Conservation (phyloP, 2,329 filamentous ascomycete genomes). For the Akanthomyces uredinophilus region DNA sequence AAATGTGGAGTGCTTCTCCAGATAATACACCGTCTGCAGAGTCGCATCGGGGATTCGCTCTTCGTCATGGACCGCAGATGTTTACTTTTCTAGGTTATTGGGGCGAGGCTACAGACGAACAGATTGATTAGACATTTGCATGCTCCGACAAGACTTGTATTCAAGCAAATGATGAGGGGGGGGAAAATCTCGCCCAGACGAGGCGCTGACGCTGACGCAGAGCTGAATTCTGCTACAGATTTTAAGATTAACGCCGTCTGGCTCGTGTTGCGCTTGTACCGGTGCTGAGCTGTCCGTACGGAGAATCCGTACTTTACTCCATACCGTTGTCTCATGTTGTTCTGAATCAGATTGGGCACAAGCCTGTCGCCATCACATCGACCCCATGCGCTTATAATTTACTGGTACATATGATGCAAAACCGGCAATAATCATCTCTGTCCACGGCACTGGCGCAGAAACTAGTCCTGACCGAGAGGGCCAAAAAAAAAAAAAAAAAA, state of each 20-base stretch:
- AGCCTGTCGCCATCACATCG: background rate
- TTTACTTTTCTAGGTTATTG: too few relatives aligned
- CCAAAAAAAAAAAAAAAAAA: background rate
- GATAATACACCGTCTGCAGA: background rate
- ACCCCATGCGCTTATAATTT: background rate
- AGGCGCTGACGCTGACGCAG: background rate
- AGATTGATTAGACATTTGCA: too few relatives aligned
- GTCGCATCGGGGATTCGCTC: background rate
- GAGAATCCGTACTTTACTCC: too few relatives aligned
- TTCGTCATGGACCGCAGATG: background rate
- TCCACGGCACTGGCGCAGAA: too few relatives aligned
- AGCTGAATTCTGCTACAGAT: background rate
- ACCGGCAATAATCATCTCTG: too few relatives aligned
- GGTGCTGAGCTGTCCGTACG: too few relatives aligned
- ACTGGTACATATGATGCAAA: background rate
- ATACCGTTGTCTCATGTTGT: background rate
- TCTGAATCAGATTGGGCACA: background rate
- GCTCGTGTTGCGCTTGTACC: too few relatives aligned
- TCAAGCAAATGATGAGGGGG: too few relatives aligned
- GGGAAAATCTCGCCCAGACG: background rate
- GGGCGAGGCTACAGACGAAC: too few relatives aligned
- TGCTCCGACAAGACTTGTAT: too few relatives aligned
- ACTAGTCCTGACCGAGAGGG: too few relatives aligned
- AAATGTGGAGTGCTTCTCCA: slow-evolving; percentile 3
- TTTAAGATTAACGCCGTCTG: background rate